A percentile compares a stretch with the other conserved stretches of the same genome.
Evolutionary conservation across 2,329 filamentous ascomycete genomes (phyloP).

Genomic region (Zasmidium angulare): DNA sequence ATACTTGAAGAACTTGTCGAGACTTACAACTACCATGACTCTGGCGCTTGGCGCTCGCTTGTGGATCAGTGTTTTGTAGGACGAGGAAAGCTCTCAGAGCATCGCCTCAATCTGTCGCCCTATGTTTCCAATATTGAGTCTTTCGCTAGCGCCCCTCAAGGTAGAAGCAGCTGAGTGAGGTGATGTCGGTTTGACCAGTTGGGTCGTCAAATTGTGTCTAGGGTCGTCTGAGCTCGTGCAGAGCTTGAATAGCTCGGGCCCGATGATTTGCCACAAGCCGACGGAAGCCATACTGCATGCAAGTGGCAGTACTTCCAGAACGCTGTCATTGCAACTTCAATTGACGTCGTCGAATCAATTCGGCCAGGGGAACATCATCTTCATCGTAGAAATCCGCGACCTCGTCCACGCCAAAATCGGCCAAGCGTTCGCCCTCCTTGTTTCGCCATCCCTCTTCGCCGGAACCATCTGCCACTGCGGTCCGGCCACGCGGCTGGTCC

Average conservation of each 20-base stretch:
- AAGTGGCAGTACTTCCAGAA: neutral
- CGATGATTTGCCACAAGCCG: neutral
- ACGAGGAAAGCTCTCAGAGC: neutral
- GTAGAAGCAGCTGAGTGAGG: neutral
- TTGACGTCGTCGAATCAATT: constrained; percentile 59
- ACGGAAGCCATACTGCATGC: neutral
- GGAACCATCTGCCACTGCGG: constrained; percentile 24
- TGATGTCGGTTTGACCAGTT: neutral
- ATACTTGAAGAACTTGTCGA: neutral
- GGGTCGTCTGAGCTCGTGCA: no score
- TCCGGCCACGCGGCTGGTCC: constrained; percentile 30
- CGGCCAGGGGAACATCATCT: constrained; percentile 69
- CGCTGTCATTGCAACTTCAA: no score
- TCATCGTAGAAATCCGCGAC: constrained; percentile 67
- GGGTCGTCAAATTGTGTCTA: neutral
- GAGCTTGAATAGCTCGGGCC: no score
- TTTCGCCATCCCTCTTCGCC: constrained; percentile 69
- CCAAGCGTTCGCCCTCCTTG: constrained; percentile 69
- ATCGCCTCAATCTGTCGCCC: neutral
- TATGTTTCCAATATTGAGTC: neutral
- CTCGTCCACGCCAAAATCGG: constrained; percentile 79
- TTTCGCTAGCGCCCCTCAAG: neutral
- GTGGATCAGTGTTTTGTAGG: no score
- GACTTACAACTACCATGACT: neutral
- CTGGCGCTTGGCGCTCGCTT: no score